Percentiles rank a stretch among this genome's conserved stretches.
These are phyloP conservation scores for Calonectria fujianensis DNA, from an alignment of 2,329 filamentous ascomycete genomes.

Conservation along the genomic window DNA sequence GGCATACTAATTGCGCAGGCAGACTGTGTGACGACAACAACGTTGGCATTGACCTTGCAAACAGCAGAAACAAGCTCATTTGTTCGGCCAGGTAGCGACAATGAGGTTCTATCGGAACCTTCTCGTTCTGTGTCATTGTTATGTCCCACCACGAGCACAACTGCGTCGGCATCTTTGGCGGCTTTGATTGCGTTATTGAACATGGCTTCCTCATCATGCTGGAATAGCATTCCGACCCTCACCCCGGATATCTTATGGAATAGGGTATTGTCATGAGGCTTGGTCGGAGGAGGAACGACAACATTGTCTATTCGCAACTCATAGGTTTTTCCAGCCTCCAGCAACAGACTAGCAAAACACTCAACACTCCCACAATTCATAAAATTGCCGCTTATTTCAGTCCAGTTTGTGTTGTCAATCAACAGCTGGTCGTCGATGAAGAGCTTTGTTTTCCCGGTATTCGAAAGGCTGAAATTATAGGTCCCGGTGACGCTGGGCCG, in stretches of 20 bases:
- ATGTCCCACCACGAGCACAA: slow-evolving; percentile 30
- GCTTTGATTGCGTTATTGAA: slow-evolving; percentile 10
- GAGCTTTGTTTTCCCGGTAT: slow-evolving; percentile 20
- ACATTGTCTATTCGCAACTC: slow-evolving; percentile 44
- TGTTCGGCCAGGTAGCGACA: slow-evolving; percentile 10
- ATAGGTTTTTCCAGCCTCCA: slow-evolving; percentile 15
- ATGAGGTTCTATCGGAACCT: slow-evolving; percentile 12
- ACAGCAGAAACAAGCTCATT: slow-evolving; percentile 13
- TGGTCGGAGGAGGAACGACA: slow-evolving; percentile 44
- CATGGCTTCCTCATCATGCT: slow-evolving; percentile 16
- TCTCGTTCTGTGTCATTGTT: slow-evolving; percentile 28
- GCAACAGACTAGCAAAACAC: not conserved
- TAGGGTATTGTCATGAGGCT: slow-evolving; percentile 50
- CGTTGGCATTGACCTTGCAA: slow-evolving; percentile 1
- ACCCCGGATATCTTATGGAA: slow-evolving; percentile 51
- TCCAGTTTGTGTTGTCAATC: slow-evolving; percentile 26
- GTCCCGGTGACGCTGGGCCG: slow-evolving; percentile 5
- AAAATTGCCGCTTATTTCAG: not conserved
- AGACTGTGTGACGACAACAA: slow-evolving; percentile 14
- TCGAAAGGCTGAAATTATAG: slow-evolving; percentile 8
- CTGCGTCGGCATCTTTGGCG: slow-evolving; percentile 24
- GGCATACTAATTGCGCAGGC: slow-evolving; percentile 23
- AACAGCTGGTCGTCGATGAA: slow-evolving; percentile 7
- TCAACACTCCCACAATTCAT: slow-evolving; percentile 28
- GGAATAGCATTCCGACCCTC: slow-evolving; percentile 33